Evolutionary conservation across 2,329 filamentous ascomycete species (phyloP).

Genomic region (Talaromyces sp.): DNA sequence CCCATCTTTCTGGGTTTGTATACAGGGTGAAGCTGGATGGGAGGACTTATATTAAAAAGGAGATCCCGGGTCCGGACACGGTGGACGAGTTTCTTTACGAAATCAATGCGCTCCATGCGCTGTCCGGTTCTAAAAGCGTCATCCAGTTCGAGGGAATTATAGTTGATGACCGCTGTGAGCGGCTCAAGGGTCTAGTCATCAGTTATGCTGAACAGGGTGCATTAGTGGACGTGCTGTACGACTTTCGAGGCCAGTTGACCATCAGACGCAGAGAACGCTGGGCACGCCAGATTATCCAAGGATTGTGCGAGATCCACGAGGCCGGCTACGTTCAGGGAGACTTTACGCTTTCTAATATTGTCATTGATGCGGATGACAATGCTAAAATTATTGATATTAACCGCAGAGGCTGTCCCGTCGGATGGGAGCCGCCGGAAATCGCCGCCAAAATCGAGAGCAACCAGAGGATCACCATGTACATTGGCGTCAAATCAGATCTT

Average conservation of each 20-base stretch:
- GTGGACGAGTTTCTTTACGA: conserved; percentile 97
- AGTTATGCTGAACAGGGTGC: conserved; percentile 81
- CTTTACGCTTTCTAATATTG: conserved; percentile 95
- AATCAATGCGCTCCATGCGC: conserved; percentile 81
- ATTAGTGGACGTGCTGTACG: conserved; percentile 85
- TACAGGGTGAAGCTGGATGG: conserved; percentile 77
- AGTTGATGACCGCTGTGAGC: conserved; percentile 66
- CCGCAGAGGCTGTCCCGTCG: conserved; percentile 88
- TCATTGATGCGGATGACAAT: conserved; percentile 75
- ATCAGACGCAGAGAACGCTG: conserved; percentile 77
- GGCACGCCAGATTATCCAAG: conserved; percentile 85
- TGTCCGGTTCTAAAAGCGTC: conserved; percentile 67
- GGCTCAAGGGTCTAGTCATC: conserved; percentile 84
- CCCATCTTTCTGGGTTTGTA: conserved; percentile 93
- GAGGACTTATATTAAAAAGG: conserved; percentile 82
- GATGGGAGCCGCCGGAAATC: conserved; percentile 95
- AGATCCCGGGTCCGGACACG: conserved; percentile 91
- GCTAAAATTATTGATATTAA: conserved; percentile 99
- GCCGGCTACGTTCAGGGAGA: conserved; percentile 95
- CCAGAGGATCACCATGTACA: conserved; percentile 92
- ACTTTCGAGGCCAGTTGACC: conserved; percentile 56
- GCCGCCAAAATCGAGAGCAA: conserved; percentile 77
- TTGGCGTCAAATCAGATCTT: conserved; percentile 94
- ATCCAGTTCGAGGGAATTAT: conserved; percentile 85
- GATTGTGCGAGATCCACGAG: conserved; percentile 88